phyloP scores from a whole-genome alignment of 768 basidiomycete genomes.

The Auricularia heimuer region DNA sequence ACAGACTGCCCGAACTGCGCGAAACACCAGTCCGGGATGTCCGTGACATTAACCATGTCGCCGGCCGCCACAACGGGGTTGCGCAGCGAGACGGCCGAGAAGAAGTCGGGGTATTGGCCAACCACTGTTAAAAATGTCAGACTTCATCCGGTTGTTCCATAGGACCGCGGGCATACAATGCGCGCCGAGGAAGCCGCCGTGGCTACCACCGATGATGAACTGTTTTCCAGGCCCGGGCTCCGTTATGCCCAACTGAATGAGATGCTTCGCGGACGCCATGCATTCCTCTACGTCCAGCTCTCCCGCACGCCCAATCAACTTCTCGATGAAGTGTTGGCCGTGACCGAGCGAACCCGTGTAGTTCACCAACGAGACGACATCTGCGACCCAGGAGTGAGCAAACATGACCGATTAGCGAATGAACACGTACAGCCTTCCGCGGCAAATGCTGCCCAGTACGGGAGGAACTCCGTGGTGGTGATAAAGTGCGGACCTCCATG shows the following conservation, averaged over 20 bases:
- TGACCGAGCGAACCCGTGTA: slow-evolving; percentile 62
- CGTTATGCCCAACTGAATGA: slow-evolving; percentile 41
- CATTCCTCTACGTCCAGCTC: slow-evolving; percentile 58
- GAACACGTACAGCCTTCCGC: slow-evolving; percentile 49
- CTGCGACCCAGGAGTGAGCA: slow-evolving; percentile 20
- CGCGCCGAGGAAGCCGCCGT: slow-evolving; percentile 55
- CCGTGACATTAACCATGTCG: slow-evolving; percentile 39
- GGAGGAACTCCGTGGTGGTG: slow-evolving; percentile 37
- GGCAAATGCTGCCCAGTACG: slow-evolving; percentile 35
- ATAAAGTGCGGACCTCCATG: slow-evolving; percentile 59
- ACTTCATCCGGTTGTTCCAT: neutral
- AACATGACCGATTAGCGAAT: no score
- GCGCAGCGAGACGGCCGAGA: slow-evolving; percentile 50
- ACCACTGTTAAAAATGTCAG: slow-evolving; percentile 34
- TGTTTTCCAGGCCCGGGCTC: slow-evolving; percentile 39
- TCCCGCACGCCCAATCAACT: slow-evolving; percentile 50
- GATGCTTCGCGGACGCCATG: slow-evolving; percentile 40
- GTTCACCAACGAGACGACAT: slow-evolving; percentile 50
- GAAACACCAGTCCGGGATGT: slow-evolving; percentile 62
- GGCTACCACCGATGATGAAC: slow-evolving; percentile 55
- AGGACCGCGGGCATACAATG: slow-evolving; percentile 38
- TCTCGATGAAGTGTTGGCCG: slow-evolving; percentile 41
- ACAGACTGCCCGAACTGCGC: slow-evolving; percentile 31
- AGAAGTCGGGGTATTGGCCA: slow-evolving; percentile 50
- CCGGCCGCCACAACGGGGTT: slow-evolving; percentile 63